Base-by-base conservation (phyloP, 768 basidiomycete species). In the Termitomyces sp. region DNA sequence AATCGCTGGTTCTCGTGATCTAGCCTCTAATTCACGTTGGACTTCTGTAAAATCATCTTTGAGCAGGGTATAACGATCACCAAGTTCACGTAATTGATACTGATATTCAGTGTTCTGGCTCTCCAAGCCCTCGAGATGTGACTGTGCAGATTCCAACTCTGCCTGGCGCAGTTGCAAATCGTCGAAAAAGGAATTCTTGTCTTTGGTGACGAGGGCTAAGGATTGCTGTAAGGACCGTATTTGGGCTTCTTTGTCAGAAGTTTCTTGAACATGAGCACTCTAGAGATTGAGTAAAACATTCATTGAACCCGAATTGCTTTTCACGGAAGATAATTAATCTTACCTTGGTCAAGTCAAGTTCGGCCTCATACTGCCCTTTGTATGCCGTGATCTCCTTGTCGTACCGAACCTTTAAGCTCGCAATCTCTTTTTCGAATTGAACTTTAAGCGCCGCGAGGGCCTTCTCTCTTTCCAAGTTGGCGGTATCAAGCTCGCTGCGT, bases 111-210 rank as follows among this genome's bases (percentile, higher is more conserved):
- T 86, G 51, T 87, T 88, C 67, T 91, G 89, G 52, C 86, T 86
- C 66, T 91, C 86, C 20, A 94, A 73, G 1, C 83, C 82, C 65
- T 94, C 92, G 2, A 88, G 78, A 64, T 91, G 87, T 5, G 84
- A 85, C 64, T 88, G 87, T 5, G 87, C 85, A 1, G 91, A 89
- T 74, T 99, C 97, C 11, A 91, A 73, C 69, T 98, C 96, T 15
- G 92, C 95, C 71, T 96, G 94, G 36, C 92, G 88, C 51, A 89
- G 68, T 73, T 98, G 94, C 4, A 94, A 79, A 62, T 90, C 86
- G 65, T 96, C 92, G 70, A 98, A 98, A 64, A 94, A 82, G 11
- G 77, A 72, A 65, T 86, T 88, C 68, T 95, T 96, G 70, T 94
- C 92, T 32, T 78, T 74, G 14, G 85, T 83, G 8, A 95, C 79